phyloP scores from a whole-genome alignment of 2,329 filamentous ascomycete species.

The Pseudogymnoascus destructans region DNA sequence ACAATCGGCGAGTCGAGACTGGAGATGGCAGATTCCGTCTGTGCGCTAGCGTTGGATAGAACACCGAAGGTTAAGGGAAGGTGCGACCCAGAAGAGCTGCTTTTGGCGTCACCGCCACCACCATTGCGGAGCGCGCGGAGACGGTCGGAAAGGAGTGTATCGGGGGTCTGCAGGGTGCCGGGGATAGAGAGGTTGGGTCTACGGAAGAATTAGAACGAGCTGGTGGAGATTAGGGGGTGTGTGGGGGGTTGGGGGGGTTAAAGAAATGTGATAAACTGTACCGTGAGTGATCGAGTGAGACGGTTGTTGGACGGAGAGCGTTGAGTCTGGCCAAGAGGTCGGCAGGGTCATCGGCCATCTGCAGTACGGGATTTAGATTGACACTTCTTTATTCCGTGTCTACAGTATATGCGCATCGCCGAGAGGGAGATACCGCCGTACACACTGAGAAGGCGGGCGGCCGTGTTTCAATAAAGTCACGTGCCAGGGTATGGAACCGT shows the following conservation, averaged over 20 bases:
- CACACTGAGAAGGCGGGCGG: not conserved
- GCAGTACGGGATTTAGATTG: not conserved
- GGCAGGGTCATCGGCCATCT: not conserved
- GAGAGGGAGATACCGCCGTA: not conserved
- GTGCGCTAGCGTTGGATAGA: not conserved
- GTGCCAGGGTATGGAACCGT: not conserved
- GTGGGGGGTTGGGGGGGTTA: not conserved
- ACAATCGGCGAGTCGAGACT: not conserved
- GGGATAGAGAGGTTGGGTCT: not conserved
- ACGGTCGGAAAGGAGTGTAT: not conserved
- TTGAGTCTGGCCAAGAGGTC: slow-evolving; percentile 6
- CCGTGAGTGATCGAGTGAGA: not conserved
- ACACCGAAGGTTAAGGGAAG: not conserved
- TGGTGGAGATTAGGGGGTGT: not conserved
- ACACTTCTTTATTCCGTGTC: not conserved
- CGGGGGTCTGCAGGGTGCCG: not conserved
- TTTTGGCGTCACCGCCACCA: not conserved
- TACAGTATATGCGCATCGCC: not conserved
- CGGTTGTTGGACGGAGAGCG: slow-evolving; percentile 1
- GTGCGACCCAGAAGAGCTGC: not conserved
- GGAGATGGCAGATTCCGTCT: not conserved
- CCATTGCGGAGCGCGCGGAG: not conserved
- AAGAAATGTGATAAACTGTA: not conserved
- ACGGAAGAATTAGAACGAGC: not conserved
- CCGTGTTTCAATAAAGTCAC: not conserved